These are phyloP conservation scores for Penicillium sp. DNA, from an alignment of 2,329 filamentous ascomycete species.

Conservation along the genomic window DNA sequence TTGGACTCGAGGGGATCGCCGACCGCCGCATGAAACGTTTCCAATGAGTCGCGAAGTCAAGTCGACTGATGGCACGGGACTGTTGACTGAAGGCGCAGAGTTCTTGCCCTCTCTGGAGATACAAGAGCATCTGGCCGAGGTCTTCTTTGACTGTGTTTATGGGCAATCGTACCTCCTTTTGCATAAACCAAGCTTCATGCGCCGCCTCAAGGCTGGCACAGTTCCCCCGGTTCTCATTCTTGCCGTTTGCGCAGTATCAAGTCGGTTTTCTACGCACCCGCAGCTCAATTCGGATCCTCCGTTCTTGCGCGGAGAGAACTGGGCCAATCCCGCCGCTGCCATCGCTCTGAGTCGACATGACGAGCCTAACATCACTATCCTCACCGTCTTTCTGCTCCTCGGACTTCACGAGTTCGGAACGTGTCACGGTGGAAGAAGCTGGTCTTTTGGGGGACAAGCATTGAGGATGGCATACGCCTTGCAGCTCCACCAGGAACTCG, in stretches of 20 bases:
- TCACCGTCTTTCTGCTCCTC: slow-evolving; percentile 82
- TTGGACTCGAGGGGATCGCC: slow-evolving; percentile 64
- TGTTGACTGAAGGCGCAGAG: slow-evolving; percentile 76
- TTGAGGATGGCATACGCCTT: slow-evolving; percentile 96
- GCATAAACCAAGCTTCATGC: slow-evolving; percentile 96
- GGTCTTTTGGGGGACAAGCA: slow-evolving; percentile 91
- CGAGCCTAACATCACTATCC: slow-evolving; percentile 89
- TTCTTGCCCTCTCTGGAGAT: slow-evolving; percentile 78
- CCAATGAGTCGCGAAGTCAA: slow-evolving; percentile 54
- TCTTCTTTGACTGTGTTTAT: slow-evolving; percentile 94
- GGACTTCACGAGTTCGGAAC: slow-evolving; percentile 95
- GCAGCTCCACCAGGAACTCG: slow-evolving; percentile 85
- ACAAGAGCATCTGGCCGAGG: slow-evolving; percentile 86
- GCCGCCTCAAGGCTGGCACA: slow-evolving; percentile 66
- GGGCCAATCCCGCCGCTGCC: slow-evolving; percentile 79
- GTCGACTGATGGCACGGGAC: slow-evolving; percentile 67
- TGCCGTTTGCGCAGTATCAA: slow-evolving; percentile 93
- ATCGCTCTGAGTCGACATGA: slow-evolving; percentile 87
- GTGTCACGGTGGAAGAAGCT: slow-evolving; percentile 90
- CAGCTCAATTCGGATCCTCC: slow-evolving; percentile 69
- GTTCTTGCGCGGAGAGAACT: slow-evolving; percentile 84
- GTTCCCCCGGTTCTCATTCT: slow-evolving; percentile 85
- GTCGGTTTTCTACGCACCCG: slow-evolving; percentile 86
- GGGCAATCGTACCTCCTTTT: slow-evolving; percentile 91
- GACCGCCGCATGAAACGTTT: slow-evolving; percentile 46